A percentile compares a stretch with the other conserved stretches of the same genome.
Conservation (phyloP, 495 filamentous ascomycete species). For the Talaromyces wortmannii region DNA sequence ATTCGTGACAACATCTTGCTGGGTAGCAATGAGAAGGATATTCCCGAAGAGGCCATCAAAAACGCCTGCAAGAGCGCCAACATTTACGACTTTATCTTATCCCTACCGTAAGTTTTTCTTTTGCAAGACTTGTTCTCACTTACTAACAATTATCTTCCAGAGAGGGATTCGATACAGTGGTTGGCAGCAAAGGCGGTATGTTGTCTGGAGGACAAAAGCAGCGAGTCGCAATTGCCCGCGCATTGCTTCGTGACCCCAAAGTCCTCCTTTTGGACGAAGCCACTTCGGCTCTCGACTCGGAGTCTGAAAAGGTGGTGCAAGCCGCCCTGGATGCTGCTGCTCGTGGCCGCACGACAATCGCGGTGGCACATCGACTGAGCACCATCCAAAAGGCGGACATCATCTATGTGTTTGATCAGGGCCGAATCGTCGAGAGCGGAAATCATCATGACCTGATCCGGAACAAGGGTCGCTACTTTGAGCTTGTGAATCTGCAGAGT, state of each 20-base stretch:
- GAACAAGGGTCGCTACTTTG: conserved; percentile 63
- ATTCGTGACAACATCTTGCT: conserved; percentile 61
- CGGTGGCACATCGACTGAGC: conserved; percentile 69
- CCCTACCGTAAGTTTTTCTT: conserved; percentile 40
- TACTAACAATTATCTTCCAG: conserved; percentile 28
- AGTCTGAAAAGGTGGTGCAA: conserved; percentile 79
- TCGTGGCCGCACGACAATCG: conserved; percentile 69
- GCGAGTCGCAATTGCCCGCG: conserved; percentile 69
- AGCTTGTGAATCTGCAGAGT: conserved; percentile 67
- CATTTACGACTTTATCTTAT: conserved; percentile 86
- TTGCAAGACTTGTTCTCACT: conserved; percentile 1
- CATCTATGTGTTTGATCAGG: conserved; percentile 79
- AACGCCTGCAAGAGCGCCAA: conserved; percentile 82
- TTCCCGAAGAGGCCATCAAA: conserved; percentile 61
- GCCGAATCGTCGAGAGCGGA: conserved; percentile 65
- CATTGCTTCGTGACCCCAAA: conserved; percentile 64
- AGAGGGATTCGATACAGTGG: conserved; percentile 68
- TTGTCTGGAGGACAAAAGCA: conserved; percentile 83
- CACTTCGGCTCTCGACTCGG: conserved; percentile 73
- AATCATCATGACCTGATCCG: conserved; percentile 62
- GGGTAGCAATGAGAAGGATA: conserved; percentile 54
- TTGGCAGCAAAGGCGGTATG: conserved; percentile 71
- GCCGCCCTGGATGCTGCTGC: conserved; percentile 70
- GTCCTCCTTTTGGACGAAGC: conserved; percentile 76
- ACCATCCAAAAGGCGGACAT: conserved; percentile 79